A percentile compares a stretch with the other conserved stretches of the same genome.
Evolutionary conservation across 495 filamentous ascomycete genomes (phyloP).

Genomic region (Hyaloscypha variabilis): DNA sequence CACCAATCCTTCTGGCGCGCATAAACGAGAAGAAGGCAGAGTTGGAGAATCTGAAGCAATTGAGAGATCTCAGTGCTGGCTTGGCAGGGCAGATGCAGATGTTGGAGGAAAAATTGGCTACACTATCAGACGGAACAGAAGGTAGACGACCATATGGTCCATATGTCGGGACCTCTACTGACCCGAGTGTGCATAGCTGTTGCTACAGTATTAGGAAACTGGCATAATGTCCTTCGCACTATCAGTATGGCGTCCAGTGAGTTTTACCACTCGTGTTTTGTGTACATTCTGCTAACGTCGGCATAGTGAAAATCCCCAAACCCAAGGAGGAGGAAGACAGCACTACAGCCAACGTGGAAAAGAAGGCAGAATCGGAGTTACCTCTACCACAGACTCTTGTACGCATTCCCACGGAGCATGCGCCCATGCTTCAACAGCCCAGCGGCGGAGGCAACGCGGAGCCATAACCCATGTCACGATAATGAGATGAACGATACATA

Average conservation of each 20-base stretch:
- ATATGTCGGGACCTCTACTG: not conserved
- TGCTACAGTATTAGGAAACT: constrained; percentile 89
- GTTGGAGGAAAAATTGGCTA: constrained; percentile 83
- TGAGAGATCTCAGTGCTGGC: constrained; percentile 85
- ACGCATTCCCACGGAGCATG: constrained; percentile 74
- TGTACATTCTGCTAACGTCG: constrained; percentile 5
- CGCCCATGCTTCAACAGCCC: constrained; percentile 53
- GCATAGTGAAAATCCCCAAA: constrained; percentile 59
- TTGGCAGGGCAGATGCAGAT: constrained; percentile 90
- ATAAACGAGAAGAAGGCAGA: constrained; percentile 95
- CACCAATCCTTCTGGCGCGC: constrained; percentile 78
- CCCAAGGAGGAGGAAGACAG: constrained; percentile 52
- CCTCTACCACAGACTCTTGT: constrained; percentile 79
- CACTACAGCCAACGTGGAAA: constrained; percentile 38
- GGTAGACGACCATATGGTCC: constrained; percentile 46
- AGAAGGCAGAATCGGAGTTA: constrained; percentile 42
- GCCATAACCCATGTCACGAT: not conserved
- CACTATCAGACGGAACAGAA: constrained; percentile 91
- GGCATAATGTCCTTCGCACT: constrained; percentile 91
- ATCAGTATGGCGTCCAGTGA: constrained; percentile 96
- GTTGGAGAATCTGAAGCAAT: constrained; percentile 82
- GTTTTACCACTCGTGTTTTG: constrained; percentile 33
- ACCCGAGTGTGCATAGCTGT: constrained; percentile 61
- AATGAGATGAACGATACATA: constrained; percentile 12
- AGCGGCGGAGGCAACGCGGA: constrained; percentile 19